Evolutionary conservation across 345 rosid genomes (phyloP).

Genomic region (Mallotus nudiflorus): DNA sequence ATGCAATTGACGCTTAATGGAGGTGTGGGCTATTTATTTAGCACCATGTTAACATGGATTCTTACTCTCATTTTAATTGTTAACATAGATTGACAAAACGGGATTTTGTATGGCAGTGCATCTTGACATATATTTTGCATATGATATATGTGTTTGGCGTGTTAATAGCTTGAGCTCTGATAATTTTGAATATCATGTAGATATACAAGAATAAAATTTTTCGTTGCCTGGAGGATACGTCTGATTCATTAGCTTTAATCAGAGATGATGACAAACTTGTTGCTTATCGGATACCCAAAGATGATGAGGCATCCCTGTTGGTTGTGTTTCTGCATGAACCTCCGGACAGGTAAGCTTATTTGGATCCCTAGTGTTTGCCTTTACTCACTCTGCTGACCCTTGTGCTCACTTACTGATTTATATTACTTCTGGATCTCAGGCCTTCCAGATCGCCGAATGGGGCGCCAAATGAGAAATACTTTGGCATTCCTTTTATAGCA

Average conservation of each 20-base stretch:
- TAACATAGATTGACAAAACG: background rate
- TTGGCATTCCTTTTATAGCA: slow-evolving; percentile 59
- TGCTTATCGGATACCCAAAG: slow-evolving; percentile 27
- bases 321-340: slow-evolving; percentile 25
- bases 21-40: background rate
- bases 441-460: slow-evolving; percentile 11
- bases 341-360: slow-evolving; percentile 23
- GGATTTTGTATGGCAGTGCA: too few relatives aligned
- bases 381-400: background rate
- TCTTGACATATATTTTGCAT: background rate
- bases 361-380: background rate
- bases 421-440: slow-evolving; percentile 28
- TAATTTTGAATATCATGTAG: slow-evolving; percentile 11
- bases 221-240: slow-evolving; percentile 17
- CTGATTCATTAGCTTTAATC: slow-evolving; percentile 23
- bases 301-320: slow-evolving; percentile 9
- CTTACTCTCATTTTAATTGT: background rate
- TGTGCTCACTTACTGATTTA: slow-evolving; percentile 1
- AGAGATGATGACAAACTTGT: slow-evolving; percentile 31
- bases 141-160: background rate
- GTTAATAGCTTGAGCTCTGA: slow-evolving; percentile 7
- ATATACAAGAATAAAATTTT: slow-evolving; percentile 25
- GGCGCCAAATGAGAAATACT: slow-evolving; percentile 21
- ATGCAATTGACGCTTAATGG: background rate
- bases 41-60: background rate